Base-by-base conservation (phyloP, 768 basidiomycete genomes). In the Dacryopinax spathularia region DNA sequence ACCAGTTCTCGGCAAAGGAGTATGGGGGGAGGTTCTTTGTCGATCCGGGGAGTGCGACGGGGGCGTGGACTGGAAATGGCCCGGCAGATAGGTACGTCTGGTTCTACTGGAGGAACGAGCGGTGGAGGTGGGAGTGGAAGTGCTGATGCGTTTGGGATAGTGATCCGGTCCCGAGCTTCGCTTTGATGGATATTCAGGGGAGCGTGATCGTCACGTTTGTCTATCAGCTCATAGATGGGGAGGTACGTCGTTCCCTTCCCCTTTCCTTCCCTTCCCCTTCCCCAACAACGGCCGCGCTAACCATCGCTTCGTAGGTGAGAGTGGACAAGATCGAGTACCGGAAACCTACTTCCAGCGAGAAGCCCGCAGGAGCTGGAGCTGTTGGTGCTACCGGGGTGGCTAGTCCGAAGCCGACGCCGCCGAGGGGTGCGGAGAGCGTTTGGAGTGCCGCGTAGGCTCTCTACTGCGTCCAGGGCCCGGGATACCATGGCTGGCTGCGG, bases 181-280 rank as follows among this genome's bases (percentile, higher is more conserved):
- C 96, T 0, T 77, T 98, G 44, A 91, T 99, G 88, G 96, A 98
- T 72, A 87, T 99, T 34, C 96, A 99, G 75, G 96, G 96, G 3
- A 84, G 91, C 1, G 91, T 95, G 9, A 89, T 99, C 34, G 93
- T 96, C 29, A 98, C 95, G 1, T 98, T 96, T 70, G 93, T 98
- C 2, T 97, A 95, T 73, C 91, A 94, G 71, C 83, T 95, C 33
- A 87, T 95, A 44, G 91, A 94, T 41, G 89, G 91, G 39, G 92
- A 94, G 73, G 91, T 94, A 1, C 81, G 48, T 41, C 39, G 6
- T 41, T 18, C 43, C 43, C n/a, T 7, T 22, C 43, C 43, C 22
- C 43, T 9, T 44, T 44, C 18, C 48, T 33, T 18, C 63, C 31
- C 33, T 29, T 37, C 22, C 29, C 48, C 33, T 60, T n/a, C 60